Conservation (phyloP, 768 basidiomycete genomes). For the Hericium alpestre region DNA sequence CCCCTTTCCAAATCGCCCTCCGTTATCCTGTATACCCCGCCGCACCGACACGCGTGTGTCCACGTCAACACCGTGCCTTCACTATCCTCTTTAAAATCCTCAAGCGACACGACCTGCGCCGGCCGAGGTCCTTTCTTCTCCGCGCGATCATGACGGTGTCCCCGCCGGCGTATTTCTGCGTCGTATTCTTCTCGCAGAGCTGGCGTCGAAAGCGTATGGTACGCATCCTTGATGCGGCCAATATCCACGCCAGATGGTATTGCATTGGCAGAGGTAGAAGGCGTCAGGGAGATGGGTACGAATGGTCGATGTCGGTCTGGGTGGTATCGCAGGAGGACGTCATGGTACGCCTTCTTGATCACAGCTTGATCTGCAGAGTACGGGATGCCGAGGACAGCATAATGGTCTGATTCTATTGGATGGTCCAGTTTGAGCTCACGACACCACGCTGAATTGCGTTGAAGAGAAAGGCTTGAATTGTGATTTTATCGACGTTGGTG, state of each 20-base stretch:
- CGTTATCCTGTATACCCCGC: constrained; percentile 51
- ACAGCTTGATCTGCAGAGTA: constrained; percentile 39
- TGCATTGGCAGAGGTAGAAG: neutral
- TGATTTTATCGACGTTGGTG: no score
- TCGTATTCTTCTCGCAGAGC: constrained; percentile 45
- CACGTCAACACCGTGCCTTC: constrained; percentile 43
- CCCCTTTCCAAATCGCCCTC: constrained; percentile 55
- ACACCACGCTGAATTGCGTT: no score
- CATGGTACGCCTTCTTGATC: constrained; percentile 65
- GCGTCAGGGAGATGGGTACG: neutral
- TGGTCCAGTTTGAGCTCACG: constrained; percentile 11
- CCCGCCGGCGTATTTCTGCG: constrained; percentile 4
- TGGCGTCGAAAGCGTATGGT: constrained; percentile 44
- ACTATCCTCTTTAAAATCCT: constrained; percentile 45
- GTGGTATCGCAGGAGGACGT: constrained; percentile 50
- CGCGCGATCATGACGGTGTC: neutral
- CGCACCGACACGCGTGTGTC: constrained; percentile 63
- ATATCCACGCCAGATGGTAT: constrained; percentile 23
- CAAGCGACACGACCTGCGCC: constrained; percentile 69
- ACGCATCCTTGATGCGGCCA: constrained; percentile 57
- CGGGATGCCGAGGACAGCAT: constrained; percentile 44
- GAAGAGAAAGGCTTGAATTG: no score
- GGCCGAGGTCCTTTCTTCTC: constrained; percentile 42
- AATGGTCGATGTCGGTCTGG: constrained; percentile 40
- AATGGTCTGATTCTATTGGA: constrained; percentile 34